Percentiles rank a stretch among this genome's conserved stretches.
phyloP scores from a whole-genome alignment of 1,139 yeast genomes.

The Wickerhamomyces sp. region DNA sequence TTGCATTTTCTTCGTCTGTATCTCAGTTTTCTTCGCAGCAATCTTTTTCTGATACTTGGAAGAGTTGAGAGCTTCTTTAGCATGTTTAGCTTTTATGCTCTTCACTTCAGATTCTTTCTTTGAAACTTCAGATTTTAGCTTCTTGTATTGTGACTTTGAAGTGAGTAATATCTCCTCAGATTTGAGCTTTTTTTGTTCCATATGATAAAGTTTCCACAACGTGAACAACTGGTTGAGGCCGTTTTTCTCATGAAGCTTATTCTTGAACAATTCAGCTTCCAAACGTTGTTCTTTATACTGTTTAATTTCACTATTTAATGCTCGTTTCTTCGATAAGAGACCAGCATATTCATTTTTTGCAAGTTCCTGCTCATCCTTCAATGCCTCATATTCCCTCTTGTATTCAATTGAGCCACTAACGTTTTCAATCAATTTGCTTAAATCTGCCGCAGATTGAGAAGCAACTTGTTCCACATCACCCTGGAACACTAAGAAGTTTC shows the following conservation, averaged over 20 bases:
- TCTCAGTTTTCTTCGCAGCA: conserved; percentile 34
- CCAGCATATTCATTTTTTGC: conserved; percentile 64
- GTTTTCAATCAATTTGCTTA: conserved; percentile 71
- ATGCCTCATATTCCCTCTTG: conserved; percentile 60
- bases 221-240: conserved; percentile 46
- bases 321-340: conserved; percentile 67
- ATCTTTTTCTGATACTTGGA: conserved; percentile 39
- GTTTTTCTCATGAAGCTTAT: conserved; percentile 46
- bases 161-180: conserved; percentile 28
- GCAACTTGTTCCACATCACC: conserved; percentile 97
- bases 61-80: conserved; percentile 42
- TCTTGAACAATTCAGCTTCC: conserved; percentile 68
- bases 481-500: conserved; percentile 90
- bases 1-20: conserved; percentile 44
- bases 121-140: conserved; percentile 25
- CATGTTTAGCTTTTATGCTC: conserved; percentile 36
- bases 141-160: conserved; percentile 29
- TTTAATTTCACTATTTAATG: conserved; percentile 70
- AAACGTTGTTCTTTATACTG: conserved; percentile 74
- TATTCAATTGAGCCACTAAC: conserved; percentile 78
- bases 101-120: conserved; percentile 27
- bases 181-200: conserved; percentile 44
- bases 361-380: conserved; percentile 61
- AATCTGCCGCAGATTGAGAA: conserved; percentile 73
- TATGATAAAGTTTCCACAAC: conserved; percentile 65